Conservation (phyloP, 108 stramenopile species). For the Stephanodiscus minutulus region DNA sequence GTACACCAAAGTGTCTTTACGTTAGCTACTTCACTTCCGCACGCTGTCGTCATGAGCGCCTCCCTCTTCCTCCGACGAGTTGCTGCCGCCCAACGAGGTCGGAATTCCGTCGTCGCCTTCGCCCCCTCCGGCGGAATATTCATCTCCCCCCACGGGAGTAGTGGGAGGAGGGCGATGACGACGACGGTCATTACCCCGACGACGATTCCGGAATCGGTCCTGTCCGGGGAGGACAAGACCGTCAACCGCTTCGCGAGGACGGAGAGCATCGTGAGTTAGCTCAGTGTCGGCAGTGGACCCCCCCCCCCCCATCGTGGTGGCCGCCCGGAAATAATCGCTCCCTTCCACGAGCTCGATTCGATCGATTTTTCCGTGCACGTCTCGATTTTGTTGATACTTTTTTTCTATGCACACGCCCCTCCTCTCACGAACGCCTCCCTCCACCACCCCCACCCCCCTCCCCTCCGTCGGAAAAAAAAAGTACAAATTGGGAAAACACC, state of each 20-base stretch:
- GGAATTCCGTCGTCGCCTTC: background rate
- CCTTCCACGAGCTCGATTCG: too few species aligned
- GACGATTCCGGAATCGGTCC: conserved; percentile 26
- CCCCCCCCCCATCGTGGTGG: background rate
- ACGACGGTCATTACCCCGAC: background rate
- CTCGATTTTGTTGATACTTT: too few species aligned
- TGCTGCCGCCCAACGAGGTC: background rate
- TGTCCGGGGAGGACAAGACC: conserved; percentile 39
- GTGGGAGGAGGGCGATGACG: background rate
- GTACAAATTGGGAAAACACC: conserved; percentile 90
- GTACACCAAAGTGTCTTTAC: too few species aligned
- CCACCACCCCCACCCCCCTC: background rate
- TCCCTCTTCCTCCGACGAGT: conserved; percentile 3
- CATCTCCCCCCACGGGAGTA: too few species aligned
- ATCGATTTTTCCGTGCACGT: too few species aligned
- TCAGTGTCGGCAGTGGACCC: background rate
- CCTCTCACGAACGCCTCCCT: background rate
- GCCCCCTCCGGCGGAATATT: too few species aligned
- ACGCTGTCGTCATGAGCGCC: background rate
- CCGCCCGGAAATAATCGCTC: too few species aligned
- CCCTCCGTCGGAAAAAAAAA: conserved; percentile 13
- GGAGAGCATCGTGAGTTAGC: conserved; percentile 37
- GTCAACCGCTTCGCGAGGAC: conserved; percentile 45
- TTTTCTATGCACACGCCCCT: too few species aligned
- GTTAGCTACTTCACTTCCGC: too few species aligned